These are phyloP conservation scores for Ophiostoma fasciatum DNA, from an alignment of 2,329 filamentous ascomycete genomes.

Conservation along the genomic window DNA sequence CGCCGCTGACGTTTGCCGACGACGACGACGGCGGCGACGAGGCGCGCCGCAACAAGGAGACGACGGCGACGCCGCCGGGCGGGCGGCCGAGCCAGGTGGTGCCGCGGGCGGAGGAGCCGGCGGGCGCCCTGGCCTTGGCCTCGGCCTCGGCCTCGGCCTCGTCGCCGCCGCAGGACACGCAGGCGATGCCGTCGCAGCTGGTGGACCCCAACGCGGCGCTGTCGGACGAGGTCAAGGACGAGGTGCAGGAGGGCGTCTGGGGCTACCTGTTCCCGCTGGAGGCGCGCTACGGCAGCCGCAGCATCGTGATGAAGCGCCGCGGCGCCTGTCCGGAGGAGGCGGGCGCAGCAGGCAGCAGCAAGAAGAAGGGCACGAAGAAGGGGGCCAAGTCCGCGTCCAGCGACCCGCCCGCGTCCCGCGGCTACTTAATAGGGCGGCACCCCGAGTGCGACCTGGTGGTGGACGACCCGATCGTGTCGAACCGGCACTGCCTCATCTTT, in stretches of 20 bases:
- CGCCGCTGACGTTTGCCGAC: slow-evolving; percentile 54
- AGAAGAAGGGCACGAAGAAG: slow-evolving; percentile 30
- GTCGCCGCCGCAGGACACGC: slow-evolving; percentile 54
- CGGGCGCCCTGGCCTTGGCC: too few species aligned
- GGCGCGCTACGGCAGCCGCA: slow-evolving; percentile 50
- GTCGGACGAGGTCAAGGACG: slow-evolving; percentile 72
- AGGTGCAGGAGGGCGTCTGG: slow-evolving; percentile 78
- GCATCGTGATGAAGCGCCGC: slow-evolving; percentile 57
- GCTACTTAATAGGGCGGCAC: slow-evolving; percentile 85
- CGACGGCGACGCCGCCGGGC: slow-evolving; percentile 55
- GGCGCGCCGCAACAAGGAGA: slow-evolving; percentile 43
- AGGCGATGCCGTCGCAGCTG: slow-evolving; percentile 63
- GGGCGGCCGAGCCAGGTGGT: slow-evolving; percentile 39
- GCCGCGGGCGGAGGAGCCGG: too few species aligned
- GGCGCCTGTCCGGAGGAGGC: slow-evolving; percentile 46
- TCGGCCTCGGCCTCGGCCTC: too few species aligned
- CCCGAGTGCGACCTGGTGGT: slow-evolving; percentile 77
- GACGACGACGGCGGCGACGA: slow-evolving; percentile 32
- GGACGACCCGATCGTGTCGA: slow-evolving; percentile 69
- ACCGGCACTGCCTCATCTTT: slow-evolving; percentile 51
- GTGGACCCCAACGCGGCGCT: slow-evolving; percentile 56
- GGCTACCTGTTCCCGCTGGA: slow-evolving; percentile 83
- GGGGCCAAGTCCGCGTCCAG: too few species aligned
- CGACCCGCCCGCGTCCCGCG: too few species aligned
- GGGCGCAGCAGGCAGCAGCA: slow-evolving; percentile 4